These are phyloP conservation scores for Panaeolus papilionaceus DNA, from an alignment of 768 basidiomycete species.

Conservation along the genomic window DNA sequence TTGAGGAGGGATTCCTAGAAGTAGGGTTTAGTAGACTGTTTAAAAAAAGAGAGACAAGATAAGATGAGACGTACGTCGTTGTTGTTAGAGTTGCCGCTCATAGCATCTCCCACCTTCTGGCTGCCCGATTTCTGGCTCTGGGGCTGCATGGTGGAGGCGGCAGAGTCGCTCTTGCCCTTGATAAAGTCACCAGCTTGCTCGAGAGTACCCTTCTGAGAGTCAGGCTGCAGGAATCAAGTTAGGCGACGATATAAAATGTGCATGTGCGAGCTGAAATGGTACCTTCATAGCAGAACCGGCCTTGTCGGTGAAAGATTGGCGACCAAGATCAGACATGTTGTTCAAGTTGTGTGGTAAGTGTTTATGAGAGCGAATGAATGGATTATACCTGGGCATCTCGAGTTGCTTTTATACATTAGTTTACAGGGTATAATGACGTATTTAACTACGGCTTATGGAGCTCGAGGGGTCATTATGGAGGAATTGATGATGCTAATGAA, in stretches of 20 bases:
- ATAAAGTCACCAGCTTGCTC: slow-evolving; percentile 57
- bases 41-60: background rate
- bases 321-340: slow-evolving; percentile 61
- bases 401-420: slow-evolving; percentile 9
- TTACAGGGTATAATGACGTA: slow-evolving; percentile 18
- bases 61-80: slow-evolving; percentile 40
- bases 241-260: background rate
- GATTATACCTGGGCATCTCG: background rate
- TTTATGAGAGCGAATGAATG: slow-evolving; percentile 4
- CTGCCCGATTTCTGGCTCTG: slow-evolving; percentile 58
- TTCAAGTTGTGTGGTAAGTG: slow-evolving; percentile 15
- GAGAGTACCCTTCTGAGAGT: slow-evolving; percentile 59
- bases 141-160: slow-evolving; percentile 55
- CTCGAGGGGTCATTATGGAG: background rate
- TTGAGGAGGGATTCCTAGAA: slow-evolving; percentile 47
- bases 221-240: slow-evolving; percentile 45
- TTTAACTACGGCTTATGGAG: background rate
- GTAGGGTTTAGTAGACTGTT: background rate
- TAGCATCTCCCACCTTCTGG: slow-evolving; percentile 54
- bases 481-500: background rate
- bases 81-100: slow-evolving; percentile 55
- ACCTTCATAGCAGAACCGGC: slow-evolving; percentile 57
- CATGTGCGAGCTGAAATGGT: background rate
- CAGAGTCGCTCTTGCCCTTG: slow-evolving; percentile 55
- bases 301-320: slow-evolving; percentile 68